Percentiles rank a stretch among this genome's conserved stretches.
Evolutionary conservation across 2,329 filamentous ascomycete genomes (phyloP).

Genomic region (Verticillium longisporum): DNA sequence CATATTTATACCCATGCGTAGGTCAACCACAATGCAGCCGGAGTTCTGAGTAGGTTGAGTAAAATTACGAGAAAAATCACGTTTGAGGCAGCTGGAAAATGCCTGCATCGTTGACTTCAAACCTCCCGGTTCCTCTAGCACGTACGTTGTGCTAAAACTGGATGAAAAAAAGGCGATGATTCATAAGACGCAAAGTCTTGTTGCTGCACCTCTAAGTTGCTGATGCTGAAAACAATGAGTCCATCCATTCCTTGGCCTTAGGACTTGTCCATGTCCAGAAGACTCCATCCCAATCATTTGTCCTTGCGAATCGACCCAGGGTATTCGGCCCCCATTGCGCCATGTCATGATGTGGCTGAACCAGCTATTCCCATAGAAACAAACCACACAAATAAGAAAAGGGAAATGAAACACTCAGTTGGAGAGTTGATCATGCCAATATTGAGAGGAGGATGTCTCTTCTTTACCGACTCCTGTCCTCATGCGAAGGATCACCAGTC

Average conservation of each 20-base stretch:
- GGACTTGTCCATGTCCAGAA: not conserved
- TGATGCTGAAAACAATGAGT: not conserved
- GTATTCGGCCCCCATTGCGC: not conserved
- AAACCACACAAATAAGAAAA: not conserved
- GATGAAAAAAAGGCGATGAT: not conserved
- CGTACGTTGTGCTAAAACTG: too few relatives aligned
- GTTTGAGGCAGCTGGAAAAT: too few relatives aligned
- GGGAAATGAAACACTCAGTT: not conserved
- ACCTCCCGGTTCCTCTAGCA: too few relatives aligned
- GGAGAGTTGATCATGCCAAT: not conserved
- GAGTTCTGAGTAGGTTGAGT: too few relatives aligned
- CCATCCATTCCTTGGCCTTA: not conserved
- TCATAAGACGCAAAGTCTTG: not conserved
- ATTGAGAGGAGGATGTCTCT: not conserved
- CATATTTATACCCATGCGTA: too few relatives aligned
- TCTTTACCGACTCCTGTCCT: slow-evolving; percentile 7
- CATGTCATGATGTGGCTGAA: not conserved
- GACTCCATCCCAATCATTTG: not conserved
- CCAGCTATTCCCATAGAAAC: not conserved
- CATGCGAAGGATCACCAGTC: slow-evolving; percentile 4
- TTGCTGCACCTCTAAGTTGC: not conserved
- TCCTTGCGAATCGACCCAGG: not conserved
- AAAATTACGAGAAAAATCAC: too few relatives aligned
- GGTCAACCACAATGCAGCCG: too few relatives aligned
- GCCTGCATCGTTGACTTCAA: too few relatives aligned